Conservation (phyloP, 495 filamentous ascomycete genomes). For the Glarea lozoyensis region DNA sequence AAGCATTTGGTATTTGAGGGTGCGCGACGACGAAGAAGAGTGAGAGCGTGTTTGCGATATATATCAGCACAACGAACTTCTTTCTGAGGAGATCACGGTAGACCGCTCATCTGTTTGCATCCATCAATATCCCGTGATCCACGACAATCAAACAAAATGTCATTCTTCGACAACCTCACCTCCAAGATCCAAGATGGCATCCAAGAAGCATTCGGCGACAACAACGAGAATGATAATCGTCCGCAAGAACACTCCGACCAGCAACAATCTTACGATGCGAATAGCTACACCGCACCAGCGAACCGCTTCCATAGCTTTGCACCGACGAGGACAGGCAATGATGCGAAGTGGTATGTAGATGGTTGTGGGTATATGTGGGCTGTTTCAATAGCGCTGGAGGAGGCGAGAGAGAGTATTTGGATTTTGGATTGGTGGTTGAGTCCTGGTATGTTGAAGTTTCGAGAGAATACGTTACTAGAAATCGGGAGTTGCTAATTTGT, state of each 20-base stretch:
- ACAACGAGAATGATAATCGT: slow-evolving; percentile 17
- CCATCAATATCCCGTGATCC: too few species aligned
- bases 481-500: slow-evolving; percentile 25
- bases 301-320: slow-evolving; percentile 81
- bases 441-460: slow-evolving; percentile 8
- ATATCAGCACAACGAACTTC: too few species aligned
- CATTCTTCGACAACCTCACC: slow-evolving; percentile 10
- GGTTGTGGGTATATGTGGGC: slow-evolving; percentile 90
- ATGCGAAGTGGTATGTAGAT: slow-evolving; percentile 92
- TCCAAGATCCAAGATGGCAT: slow-evolving; percentile 3
- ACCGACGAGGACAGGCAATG: slow-evolving; percentile 64
- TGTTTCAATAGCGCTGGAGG: slow-evolving; percentile 75
- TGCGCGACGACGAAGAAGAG: too few species aligned
- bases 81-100: too few species aligned
- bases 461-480: neutral
- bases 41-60: too few species aligned
- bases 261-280: neutral
- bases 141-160: slow-evolving; percentile 9
- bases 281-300: slow-evolving; percentile 26
- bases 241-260: neutral
- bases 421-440: slow-evolving; percentile 67
- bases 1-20: too few species aligned
- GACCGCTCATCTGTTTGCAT: too few species aligned
- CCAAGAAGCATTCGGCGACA: slow-evolving; percentile 1
- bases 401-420: slow-evolving; percentile 77